Conservation (phyloP, 441 rosid genomes). For the Hura crepitans region DNA sequence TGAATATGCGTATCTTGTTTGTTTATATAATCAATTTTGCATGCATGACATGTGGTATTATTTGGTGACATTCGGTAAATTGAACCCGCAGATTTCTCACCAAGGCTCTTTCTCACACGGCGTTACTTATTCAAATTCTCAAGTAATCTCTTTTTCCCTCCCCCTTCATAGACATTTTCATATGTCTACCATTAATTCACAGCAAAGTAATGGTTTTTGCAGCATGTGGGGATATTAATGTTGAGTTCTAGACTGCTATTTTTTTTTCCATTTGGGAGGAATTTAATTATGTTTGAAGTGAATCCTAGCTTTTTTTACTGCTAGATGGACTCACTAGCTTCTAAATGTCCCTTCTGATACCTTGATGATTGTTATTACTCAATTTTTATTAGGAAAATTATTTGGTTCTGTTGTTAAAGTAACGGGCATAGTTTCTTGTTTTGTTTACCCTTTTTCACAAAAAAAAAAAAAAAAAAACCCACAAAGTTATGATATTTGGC, state of each 20-base stretch:
- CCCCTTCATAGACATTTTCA: slow-evolving; percentile 12
- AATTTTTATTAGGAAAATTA: neutral
- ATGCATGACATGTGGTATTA: slow-evolving; percentile 1
- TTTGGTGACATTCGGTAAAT: slow-evolving; percentile 15
- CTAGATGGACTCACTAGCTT: neutral
- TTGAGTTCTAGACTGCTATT: too few relatives aligned
- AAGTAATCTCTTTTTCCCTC: slow-evolving; percentile 45
- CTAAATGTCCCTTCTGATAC: neutral
- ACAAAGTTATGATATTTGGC: too few relatives aligned
- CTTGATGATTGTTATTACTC: neutral
- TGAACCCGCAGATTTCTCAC: slow-evolving; percentile 50
- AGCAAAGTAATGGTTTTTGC: neutral
- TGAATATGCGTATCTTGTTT: neutral
- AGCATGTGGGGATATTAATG: too few relatives aligned
- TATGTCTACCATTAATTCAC: neutral
- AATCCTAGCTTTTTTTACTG: neutral
- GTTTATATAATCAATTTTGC: neutral
- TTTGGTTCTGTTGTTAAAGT: neutral
- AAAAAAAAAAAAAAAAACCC: too few relatives aligned
- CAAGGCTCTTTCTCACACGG: slow-evolving; percentile 65
- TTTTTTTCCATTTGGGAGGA: neutral
- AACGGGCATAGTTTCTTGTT: neutral
- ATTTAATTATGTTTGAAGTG: neutral
- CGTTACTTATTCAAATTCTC: slow-evolving; percentile 60
- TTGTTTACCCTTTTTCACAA: too few relatives aligned